phyloP scores from a whole-genome alignment of 257 asterid genomes.

The Lycium ferocissimum region DNA sequence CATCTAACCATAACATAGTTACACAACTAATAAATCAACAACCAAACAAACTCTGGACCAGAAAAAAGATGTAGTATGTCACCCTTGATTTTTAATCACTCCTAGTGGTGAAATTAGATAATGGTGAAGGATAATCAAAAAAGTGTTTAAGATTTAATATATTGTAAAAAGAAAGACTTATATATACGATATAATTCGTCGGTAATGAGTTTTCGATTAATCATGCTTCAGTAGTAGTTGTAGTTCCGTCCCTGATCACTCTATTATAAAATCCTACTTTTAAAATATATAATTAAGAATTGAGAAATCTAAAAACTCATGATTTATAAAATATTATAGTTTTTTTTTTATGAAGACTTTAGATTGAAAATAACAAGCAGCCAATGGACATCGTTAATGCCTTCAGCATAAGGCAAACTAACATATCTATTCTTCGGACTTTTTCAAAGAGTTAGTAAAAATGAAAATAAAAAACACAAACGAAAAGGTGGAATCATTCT shows the following conservation, averaged over 20 bases:
- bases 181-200: too few species aligned
- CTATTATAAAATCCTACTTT: too few species aligned
- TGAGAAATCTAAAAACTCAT: background rate
- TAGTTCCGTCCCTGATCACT: too few species aligned
- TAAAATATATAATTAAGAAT: background rate
- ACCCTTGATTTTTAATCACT: background rate
- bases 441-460: background rate
- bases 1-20: background rate
- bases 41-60: background rate
- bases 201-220: too few species aligned
- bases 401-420: background rate
- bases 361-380: background rate
- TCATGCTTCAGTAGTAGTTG: too few species aligned
- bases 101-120: too few species aligned
- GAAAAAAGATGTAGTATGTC: background rate
- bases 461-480: too few species aligned
- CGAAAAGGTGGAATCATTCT: background rate
- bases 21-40: background rate
- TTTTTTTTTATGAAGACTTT: too few species aligned
- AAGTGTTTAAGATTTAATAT: too few species aligned
- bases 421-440: background rate
- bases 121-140: too few species aligned
- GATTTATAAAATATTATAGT: background rate
- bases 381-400: background rate
- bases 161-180: too few species aligned